phyloP scores from a whole-genome alignment of 108 stramenopile species.

The Schizochytrium sp. region DNA sequence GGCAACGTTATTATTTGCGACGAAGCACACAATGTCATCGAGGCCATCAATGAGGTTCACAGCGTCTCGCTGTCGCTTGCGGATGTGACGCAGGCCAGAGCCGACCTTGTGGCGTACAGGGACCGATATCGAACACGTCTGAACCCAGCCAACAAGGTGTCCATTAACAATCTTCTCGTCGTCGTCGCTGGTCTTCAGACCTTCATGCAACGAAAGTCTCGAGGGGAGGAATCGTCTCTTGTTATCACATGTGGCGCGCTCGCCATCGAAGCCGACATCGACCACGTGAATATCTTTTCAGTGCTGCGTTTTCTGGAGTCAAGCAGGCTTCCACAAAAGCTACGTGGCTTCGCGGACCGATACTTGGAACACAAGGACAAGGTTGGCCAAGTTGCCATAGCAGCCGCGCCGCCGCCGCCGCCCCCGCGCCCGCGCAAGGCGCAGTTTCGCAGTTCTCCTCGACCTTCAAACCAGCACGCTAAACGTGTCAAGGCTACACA shows the following conservation, averaged over 20 bases:
- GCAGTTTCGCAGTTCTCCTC: no score
- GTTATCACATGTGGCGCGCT: constrained; percentile 61
- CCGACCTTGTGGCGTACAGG: not conserved
- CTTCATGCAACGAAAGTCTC: constrained; percentile 25
- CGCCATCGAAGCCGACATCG: constrained; percentile 63
- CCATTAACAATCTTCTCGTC: constrained; percentile 59
- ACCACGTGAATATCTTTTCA: constrained; percentile 84
- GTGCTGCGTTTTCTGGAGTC: constrained; percentile 69
- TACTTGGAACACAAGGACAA: not conserved
- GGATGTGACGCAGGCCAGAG: constrained; percentile 1
- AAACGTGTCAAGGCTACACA: not conserved
- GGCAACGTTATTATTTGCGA: constrained; percentile 79
- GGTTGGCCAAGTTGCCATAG: not conserved
- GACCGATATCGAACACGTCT: constrained; percentile 31
- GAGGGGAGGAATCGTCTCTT: not conserved
- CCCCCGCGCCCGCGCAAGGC: not conserved
- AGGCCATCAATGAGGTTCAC: constrained; percentile 55
- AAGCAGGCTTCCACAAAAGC: constrained; percentile 72
- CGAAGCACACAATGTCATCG: constrained; percentile 94
- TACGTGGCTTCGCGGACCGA: constrained; percentile 63
- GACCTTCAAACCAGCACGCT: no score
- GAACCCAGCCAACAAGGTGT: not conserved
- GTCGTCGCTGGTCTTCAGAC: constrained; percentile 57
- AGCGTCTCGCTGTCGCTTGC: constrained; percentile 18
- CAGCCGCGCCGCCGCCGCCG: not conserved